Conservation (phyloP, 2,329 filamentous ascomycete species). For the Sporothrix pallida region DNA sequence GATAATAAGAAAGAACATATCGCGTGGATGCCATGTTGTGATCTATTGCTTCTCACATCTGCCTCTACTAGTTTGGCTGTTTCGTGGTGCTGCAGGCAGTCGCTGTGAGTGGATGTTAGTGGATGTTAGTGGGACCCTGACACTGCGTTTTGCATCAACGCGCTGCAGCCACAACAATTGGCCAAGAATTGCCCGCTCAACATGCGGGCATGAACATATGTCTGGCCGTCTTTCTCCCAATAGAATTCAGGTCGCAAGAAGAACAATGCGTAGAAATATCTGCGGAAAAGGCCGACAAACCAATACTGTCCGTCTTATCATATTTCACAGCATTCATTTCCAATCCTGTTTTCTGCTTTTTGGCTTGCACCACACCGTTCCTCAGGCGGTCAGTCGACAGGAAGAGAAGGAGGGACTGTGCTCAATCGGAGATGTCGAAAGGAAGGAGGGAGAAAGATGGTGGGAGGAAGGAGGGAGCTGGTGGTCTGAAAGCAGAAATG, state of each 20-base stretch:
- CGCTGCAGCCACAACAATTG: conserved; percentile 8
- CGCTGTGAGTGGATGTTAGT: background rate
- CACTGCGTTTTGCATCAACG: background rate
- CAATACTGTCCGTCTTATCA: background rate
- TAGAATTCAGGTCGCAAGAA: too few species aligned
- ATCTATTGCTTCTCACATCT: background rate
- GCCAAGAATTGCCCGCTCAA: background rate
- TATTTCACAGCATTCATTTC: background rate
- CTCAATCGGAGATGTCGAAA: background rate
- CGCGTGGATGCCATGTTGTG: background rate
- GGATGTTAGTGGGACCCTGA: background rate
- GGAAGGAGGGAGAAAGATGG: background rate
- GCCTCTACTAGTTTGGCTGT: background rate
- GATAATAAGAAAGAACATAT: background rate
- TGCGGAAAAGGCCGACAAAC: background rate
- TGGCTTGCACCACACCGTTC: background rate
- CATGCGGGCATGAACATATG: too few species aligned
- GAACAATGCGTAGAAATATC: background rate
- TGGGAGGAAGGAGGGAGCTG: background rate
- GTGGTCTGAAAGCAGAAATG: background rate
- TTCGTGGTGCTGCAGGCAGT: background rate
- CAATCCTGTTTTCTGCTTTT: background rate
- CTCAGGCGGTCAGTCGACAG: background rate
- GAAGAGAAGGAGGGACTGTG: background rate
- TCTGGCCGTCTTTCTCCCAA: background rate